Evolutionary conservation across 345 rosid species (phyloP).

Genomic region (Eucalyptus victrix): DNA sequence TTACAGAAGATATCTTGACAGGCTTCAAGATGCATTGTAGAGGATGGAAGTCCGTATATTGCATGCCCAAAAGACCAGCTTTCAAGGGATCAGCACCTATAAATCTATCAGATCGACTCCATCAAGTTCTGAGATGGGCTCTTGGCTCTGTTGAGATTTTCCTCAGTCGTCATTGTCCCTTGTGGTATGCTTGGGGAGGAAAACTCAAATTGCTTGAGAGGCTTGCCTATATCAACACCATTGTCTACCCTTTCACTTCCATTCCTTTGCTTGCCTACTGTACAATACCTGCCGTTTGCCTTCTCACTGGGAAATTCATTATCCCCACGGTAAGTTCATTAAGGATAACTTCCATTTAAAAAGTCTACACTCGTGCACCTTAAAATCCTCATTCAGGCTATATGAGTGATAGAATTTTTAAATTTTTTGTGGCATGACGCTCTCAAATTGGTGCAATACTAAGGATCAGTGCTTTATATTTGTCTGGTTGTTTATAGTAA

Average conservation of each 20-base stretch:
- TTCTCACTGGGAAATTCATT: constrained; percentile 91
- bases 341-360: neutral
- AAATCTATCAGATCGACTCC: constrained; percentile 85
- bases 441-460: neutral
- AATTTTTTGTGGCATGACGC: neutral
- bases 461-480: neutral
- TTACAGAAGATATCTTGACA: constrained; percentile 83
- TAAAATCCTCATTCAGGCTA: neutral
- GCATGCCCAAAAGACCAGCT: constrained; percentile 75
- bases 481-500: neutral
- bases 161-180: constrained; percentile 87
- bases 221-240: constrained; percentile 83
- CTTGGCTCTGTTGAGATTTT: constrained; percentile 94
- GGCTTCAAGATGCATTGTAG: constrained; percentile 97
- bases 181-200: constrained; percentile 96
- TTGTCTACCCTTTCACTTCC: constrained; percentile 94
- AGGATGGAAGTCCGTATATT: constrained; percentile 93
- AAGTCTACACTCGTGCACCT: neutral
- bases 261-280: constrained; percentile 93
- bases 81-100: constrained; percentile 96
- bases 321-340: constrained; percentile 62
- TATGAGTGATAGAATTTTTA: neutral
- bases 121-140: constrained; percentile 96
- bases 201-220: constrained; percentile 85
- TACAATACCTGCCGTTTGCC: constrained; percentile 89